Base-by-base conservation (phyloP, 805 yeast genomes). In the Hyphopichia homilentoma region DNA sequence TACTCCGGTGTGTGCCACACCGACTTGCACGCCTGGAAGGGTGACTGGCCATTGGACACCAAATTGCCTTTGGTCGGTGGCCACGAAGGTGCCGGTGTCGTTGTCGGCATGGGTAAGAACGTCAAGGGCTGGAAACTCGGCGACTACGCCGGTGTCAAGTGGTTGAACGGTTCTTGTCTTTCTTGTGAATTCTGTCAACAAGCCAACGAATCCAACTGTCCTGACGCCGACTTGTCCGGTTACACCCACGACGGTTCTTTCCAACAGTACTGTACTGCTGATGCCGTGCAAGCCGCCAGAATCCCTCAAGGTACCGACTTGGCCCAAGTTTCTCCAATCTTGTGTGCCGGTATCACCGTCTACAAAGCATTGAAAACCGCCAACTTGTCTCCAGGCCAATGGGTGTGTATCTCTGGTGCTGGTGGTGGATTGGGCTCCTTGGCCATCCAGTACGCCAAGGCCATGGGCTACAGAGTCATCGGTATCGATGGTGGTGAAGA, bases 351-450 rank as follows among this genome's bases (percentile, higher is more conserved):
- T 63, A 70, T 79, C 49, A 78, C 84, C 31, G 83, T 75, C 27
- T 78, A 76, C 75, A 77, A 77, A 65, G 83, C 82, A 8, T 63
- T 78, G 51, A 77, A 77, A 64, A 70, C 77, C 31, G 81, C 84
- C 33, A 57, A 65, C 33, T 52, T 73, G 38, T 40, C 43, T 30
- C 68, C 88, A 15, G 88, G 90, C 52, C 77, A 82, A 59, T 81
- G 82, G 81, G 83, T 80, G 44, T 76, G 78, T 39, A 67, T 82
- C 39, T 77, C 86, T 36, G 89, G 90, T 65, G 88, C 87, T 41
- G 84, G 78, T 59, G 89, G 89, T 58, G 89, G 90, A 53, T 72
- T 82, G 59, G 90, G 89, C 52, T 67, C 85, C 24, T 61, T 82
- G 44, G 87, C 86, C 35, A 67, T 81, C 48, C 88, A 82, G 64